Base-by-base conservation (phyloP, 2,329 filamentous ascomycete genomes). In the Scleromitrula shiraiana region DNA sequence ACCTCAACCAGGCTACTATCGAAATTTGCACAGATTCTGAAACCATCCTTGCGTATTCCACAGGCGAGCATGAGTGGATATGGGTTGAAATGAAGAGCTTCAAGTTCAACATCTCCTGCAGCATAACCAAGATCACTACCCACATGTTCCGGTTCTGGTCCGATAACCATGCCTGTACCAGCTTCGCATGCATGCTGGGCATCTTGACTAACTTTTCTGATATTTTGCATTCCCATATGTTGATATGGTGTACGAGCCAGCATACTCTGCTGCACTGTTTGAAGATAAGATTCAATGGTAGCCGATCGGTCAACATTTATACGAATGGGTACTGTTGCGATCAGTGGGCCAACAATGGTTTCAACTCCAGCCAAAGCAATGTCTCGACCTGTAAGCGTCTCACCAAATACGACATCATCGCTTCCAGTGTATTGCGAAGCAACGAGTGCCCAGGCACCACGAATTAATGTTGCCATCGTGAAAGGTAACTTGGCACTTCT, bases 51-150 rank as follows among this genome's bases (percentile, higher is more conserved):
- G 19, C 62, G 60, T 5, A 73, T 66, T 5, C 68, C 68, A 54
- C 65, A 73, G 3, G 63, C 71, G 19, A 74, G 51, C 72, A 74
- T 75, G 2, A 74, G 62, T 4, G 71, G 67, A 50, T 75, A 74
- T 0, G 70, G 65, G 45, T 71, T 73, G 57, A 72, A 72, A 50
- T 70, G 68, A 41, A 61, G 51, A 2, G 55, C 56, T 39, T 59
- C 57, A 3, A 49, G 53, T 9, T 51, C 56, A 7, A 64, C 62
- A 47, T 68, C 66, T 20, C 62, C 66, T 61, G 22, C 61, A 62
- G 35, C 15, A 2, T 35, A 44, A 10, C 41, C 41, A 14, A 44
- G 39, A 5, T 29, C 41, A 35, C 19, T 29, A 8, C 35, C 33
- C 9, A 32, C 41, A 23, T 50, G 23, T 10, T 50, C 41, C 1